Evolutionary conservation across 2,329 filamentous ascomycete genomes (phyloP).

Genomic region (Aphanocladium album): DNA sequence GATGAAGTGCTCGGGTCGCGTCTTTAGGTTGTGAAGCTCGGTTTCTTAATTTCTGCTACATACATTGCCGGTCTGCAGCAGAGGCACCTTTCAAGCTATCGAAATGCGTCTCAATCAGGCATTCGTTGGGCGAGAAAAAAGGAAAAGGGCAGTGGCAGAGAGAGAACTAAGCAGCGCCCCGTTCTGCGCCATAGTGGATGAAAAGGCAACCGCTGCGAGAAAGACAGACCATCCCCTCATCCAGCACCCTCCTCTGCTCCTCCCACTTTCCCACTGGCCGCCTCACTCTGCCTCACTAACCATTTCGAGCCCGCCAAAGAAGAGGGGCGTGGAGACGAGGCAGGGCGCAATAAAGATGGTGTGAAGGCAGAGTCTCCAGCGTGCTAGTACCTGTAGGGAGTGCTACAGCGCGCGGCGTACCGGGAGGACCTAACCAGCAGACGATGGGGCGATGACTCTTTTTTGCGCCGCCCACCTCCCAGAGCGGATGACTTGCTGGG

Average conservation of each 20-base stretch:
- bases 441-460: not conserved
- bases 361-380: not conserved
- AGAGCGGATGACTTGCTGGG: not conserved
- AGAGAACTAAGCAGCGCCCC: not conserved
- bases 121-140: not conserved
- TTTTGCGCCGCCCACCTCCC: not conserved
- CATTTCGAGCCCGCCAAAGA: too few relatives aligned
- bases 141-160: not conserved
- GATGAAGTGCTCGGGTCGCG: not conserved
- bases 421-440: not conserved
- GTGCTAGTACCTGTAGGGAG: slow-evolving; percentile 8
- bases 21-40: not conserved
- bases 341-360: not conserved
- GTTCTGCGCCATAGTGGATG: not conserved
- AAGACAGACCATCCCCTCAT: not conserved
- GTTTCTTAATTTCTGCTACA: not conserved
- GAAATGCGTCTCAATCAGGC: not conserved
- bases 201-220: slow-evolving; percentile 1
- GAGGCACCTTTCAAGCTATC: not conserved
- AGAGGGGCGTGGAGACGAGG: not conserved
- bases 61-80: not conserved
- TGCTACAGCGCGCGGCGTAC: not conserved
- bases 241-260: not conserved
- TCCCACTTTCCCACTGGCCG: too few relatives aligned
- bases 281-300: too few relatives aligned